Conservation (phyloP, 1,284 basidiomycete species). For the Fistulinella cinereoalba region DNA sequence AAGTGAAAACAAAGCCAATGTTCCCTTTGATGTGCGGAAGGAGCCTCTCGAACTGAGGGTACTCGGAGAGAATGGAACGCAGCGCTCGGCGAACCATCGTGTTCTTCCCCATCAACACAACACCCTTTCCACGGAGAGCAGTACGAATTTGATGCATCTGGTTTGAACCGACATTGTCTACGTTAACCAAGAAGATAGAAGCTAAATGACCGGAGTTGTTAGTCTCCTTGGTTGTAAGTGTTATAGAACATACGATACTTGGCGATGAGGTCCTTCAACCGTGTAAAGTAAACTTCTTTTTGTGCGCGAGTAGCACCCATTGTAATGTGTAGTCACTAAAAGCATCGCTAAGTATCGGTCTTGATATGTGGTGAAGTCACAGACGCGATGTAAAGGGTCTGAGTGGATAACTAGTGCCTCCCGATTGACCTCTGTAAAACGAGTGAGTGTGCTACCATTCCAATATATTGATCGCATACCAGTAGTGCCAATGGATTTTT, state of each 20-base stretch:
- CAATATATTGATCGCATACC: constrained; percentile 34
- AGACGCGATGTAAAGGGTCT: constrained; percentile 17
- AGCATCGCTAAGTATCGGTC: constrained; percentile 1
- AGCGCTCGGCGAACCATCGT: constrained; percentile 99
- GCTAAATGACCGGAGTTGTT: constrained; percentile 45
- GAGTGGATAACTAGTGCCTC: constrained; percentile 59
- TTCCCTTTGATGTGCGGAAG: constrained; percentile 96
- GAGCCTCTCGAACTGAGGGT: constrained; percentile 94
- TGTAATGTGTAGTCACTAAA: constrained; percentile 36
- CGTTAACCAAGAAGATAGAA: constrained; percentile 98
- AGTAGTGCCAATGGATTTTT: constrained; percentile 85
- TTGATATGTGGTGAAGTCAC: constrained; percentile 19
- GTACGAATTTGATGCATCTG: constrained; percentile 99
- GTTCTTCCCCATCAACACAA: constrained; percentile 99
- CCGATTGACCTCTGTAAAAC: constrained; percentile 74
- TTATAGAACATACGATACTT: constrained; percentile 72
- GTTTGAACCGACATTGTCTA: constrained; percentile 99
- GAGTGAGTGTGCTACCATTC: constrained; percentile 7
- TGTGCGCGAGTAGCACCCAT: constrained; percentile 93
- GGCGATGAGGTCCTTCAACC: constrained; percentile 91
- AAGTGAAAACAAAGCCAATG: constrained; percentile 99
- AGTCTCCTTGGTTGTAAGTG: background rate
- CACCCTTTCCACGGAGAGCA: constrained; percentile 92
- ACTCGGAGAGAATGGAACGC: constrained; percentile 85
- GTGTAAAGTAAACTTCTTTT: constrained; percentile 92